These are phyloP conservation scores for Lasiosphaeria hispida DNA, from an alignment of 495 filamentous ascomycete genomes.

Conservation along the genomic window DNA sequence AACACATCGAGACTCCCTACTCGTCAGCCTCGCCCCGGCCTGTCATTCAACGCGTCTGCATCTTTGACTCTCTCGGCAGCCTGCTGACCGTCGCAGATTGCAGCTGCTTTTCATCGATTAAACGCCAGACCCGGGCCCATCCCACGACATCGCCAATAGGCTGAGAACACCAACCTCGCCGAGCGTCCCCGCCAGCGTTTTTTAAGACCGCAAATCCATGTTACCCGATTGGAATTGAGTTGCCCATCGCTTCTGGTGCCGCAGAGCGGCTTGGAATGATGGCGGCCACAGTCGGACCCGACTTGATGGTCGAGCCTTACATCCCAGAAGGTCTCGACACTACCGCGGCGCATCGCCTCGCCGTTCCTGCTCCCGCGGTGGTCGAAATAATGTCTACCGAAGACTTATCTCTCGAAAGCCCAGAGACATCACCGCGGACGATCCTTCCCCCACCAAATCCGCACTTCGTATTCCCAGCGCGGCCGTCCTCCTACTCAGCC, in stretches of 20 bases:
- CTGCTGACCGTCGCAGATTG: slow-evolving; percentile 14
- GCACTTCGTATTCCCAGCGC: slow-evolving; percentile 67
- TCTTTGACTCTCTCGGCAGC: neutral
- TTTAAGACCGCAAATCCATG: slow-evolving; percentile 34
- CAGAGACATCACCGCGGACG: slow-evolving; percentile 37
- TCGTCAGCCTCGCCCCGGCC: too few relatives aligned
- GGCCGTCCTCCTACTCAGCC: slow-evolving; percentile 43
- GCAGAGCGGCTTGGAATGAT: slow-evolving; percentile 49
- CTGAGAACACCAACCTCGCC: neutral
- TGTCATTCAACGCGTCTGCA: neutral
- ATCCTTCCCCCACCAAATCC: slow-evolving; percentile 62
- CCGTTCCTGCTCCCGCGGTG: neutral
- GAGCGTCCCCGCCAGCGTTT: neutral
- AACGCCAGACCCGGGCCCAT: slow-evolving; percentile 18
- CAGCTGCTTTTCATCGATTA: slow-evolving; percentile 31
- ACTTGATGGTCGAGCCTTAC: slow-evolving; percentile 33
- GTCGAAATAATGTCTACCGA: slow-evolving; percentile 21
- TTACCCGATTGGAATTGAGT: slow-evolving; percentile 34
- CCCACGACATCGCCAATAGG: neutral
- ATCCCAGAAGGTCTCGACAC: slow-evolving; percentile 28
- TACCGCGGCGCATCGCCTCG: slow-evolving; percentile 12
- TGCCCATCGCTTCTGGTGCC: slow-evolving; percentile 42
- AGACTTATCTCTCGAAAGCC: slow-evolving; percentile 19
- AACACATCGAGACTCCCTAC: too few relatives aligned
- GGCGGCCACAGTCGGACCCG: slow-evolving; percentile 41